These are phyloP conservation scores for Camelina neglecta DNA, from an alignment of 345 rosid species.

Conservation along the genomic window DNA sequence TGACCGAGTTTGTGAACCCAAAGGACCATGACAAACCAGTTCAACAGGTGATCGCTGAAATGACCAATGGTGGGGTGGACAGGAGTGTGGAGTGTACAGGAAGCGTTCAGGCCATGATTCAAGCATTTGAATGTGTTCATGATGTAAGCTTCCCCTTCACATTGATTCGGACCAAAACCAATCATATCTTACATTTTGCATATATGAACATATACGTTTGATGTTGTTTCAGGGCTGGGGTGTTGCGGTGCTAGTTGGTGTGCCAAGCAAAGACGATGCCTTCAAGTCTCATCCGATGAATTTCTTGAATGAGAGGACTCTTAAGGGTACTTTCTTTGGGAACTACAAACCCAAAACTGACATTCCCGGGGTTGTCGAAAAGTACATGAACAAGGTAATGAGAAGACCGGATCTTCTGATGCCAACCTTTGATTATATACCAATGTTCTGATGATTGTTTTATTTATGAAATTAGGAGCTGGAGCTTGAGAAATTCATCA, in stretches of 20 bases:
- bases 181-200: background rate
- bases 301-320: conserved; percentile 66
- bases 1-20: conserved; percentile 72
- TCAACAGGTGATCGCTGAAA: conserved; percentile 77
- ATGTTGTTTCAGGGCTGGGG: conserved; percentile 68
- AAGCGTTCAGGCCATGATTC: conserved; percentile 72
- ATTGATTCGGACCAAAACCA: background rate
- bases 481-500: conserved; percentile 66
- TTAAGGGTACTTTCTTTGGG: conserved; percentile 72
- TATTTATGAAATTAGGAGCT: conserved; percentile 44
- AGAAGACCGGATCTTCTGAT: background rate
- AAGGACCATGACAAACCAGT: conserved; percentile 69
- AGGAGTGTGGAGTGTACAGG: conserved; percentile 84
- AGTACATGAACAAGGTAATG: conserved; percentile 64
- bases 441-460: background rate
- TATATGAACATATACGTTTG: background rate
- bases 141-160: conserved; percentile 52
- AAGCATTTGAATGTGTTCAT: conserved; percentile 89
- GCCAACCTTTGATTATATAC: background rate
- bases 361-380: conserved; percentile 66
- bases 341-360: conserved; percentile 72
- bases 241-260: conserved; percentile 75
- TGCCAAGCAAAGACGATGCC: conserved; percentile 64
- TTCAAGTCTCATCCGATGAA: conserved; percentile 70
- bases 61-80: conserved; percentile 84